Evolutionary conservation across 192 early-diverging fungal genomes (phyloP), one percentile per base, ranked within the genome.

Genomic region (Gaertneriomyces sp.): DNA sequence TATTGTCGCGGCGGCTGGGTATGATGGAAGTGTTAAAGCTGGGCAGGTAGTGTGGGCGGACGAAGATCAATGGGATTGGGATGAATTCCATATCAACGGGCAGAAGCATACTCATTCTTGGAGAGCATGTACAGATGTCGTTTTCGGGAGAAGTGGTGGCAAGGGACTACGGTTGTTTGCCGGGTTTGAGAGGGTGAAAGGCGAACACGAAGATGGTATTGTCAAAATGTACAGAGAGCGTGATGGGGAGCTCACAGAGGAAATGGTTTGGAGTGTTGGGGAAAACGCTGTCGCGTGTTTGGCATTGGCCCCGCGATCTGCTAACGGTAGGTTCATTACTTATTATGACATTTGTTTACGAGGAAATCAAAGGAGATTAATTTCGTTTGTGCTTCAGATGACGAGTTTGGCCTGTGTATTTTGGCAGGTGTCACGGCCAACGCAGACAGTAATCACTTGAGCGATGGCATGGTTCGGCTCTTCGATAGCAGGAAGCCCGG

Each of bases 251-350:
- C 49, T 51, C 5, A 17, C 20, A 17, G n/a, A 51, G 49, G 49
- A 51, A 6, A 51, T 51, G 49, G 6, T 33, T 0, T 33, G 25
- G 25, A 33, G 25, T 9, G 47, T 62, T 44, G 60, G 33, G 7
- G 63, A 65, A 40, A 65, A 65, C 40, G 63, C 63, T 7, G 63
- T 65, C 8, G 60, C 60, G 46, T 62, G 45, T 14, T 7, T 62
- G n/a, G 60, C 10, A 11, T 19, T 62, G 43, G 45, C 60, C 1
- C 14, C 43, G 12, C 14, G n/a, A 33, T 33, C 25, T 33, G 25
- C 25, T 2, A 33, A 2, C 25, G 25, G 25, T 33, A 33, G 0
- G 25, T 33, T 33, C 2, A 2, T 33, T 33, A 2, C 25, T 33
- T 33, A 33, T 33, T 2, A 33, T 33, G 25, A 33, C 25, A 33